These are phyloP conservation scores for Candida labiduridarum DNA, from an alignment of 1,139 yeast genomes.

Conservation along the genomic window DNA sequence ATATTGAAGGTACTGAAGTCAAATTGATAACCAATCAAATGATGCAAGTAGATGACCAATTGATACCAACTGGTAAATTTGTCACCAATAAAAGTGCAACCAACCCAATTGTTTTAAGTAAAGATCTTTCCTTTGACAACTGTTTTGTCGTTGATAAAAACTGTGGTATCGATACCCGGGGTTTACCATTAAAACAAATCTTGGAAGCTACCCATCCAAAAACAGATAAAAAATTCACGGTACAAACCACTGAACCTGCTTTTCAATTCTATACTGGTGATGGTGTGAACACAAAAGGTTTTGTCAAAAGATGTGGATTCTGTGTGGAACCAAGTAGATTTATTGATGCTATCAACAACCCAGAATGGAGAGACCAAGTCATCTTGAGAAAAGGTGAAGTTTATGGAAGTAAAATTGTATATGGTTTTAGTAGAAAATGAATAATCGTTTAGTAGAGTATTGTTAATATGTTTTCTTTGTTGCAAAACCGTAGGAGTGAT, in stretches of 20 bases:
- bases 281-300: constrained; percentile 42
- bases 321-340: constrained; percentile 67
- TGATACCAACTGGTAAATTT: constrained; percentile 56
- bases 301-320: constrained; percentile 55
- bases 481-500: not conserved
- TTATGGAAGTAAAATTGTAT: constrained; percentile 56
- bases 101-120: constrained; percentile 24
- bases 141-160: constrained; percentile 50
- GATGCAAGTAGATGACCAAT: constrained; percentile 41
- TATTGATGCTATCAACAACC: constrained; percentile 55
- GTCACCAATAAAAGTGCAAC: constrained; percentile 22
- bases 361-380: constrained; percentile 55
- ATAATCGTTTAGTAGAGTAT: not conserved
- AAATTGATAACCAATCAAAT: constrained; percentile 28
- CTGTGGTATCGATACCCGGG: constrained; percentile 46
- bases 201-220: constrained; percentile 53
- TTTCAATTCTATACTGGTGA: constrained; percentile 73
- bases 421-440: constrained; percentile 21
- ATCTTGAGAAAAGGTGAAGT: constrained; percentile 52
- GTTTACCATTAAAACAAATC: constrained; percentile 33
- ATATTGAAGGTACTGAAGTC: constrained; percentile 39
- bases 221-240: constrained; percentile 43
- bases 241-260: constrained; percentile 64
- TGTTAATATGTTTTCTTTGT: not conserved
- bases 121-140: constrained; percentile 45